Evolutionary conservation across 2,329 filamentous ascomycete genomes (phyloP).

Genomic region (Phaeosphaeria sp.): DNA sequence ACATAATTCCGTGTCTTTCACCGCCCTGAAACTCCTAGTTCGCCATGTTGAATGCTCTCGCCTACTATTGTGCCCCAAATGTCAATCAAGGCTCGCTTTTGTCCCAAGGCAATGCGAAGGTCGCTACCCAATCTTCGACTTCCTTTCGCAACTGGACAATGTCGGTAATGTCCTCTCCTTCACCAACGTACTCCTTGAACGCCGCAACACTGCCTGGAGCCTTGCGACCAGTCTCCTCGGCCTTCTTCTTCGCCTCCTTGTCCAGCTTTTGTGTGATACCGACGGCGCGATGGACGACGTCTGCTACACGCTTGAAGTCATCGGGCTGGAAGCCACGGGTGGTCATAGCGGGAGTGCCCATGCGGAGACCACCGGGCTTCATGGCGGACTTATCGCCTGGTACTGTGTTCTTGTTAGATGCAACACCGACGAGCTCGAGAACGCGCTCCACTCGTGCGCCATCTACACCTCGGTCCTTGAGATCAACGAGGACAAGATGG

Average conservation of each 20-base stretch:
- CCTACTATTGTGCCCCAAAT: constrained; percentile 4
- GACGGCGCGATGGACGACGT: constrained; percentile 51
- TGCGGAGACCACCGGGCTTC: constrained; percentile 91
- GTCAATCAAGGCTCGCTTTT: constrained; percentile 28
- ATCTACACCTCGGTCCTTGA: constrained; percentile 85
- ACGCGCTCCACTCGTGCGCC: constrained; percentile 95
- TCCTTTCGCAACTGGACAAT: constrained; percentile 50
- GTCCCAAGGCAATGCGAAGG: constrained; percentile 51
- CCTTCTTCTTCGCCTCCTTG: constrained; percentile 48
- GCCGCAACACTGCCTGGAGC: constrained; percentile 49
- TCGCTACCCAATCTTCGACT: constrained; percentile 52
- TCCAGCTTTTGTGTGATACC: constrained; percentile 51
- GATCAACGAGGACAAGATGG: constrained; percentile 94
- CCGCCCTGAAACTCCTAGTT: constrained; percentile 24
- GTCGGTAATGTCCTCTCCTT: constrained; percentile 51
- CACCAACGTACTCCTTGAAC: constrained; percentile 51
- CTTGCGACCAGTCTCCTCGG: constrained; percentile 46
- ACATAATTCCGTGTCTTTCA: constrained; percentile 18
- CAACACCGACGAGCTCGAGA: constrained; percentile 97
- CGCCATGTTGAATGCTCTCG: constrained; percentile 18
- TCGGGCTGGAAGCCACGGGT: constrained; percentile 90
- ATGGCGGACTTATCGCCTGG: constrained; percentile 97
- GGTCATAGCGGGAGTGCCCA: constrained; percentile 97
- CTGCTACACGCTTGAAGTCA: constrained; percentile 77
- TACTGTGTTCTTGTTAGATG: constrained; percentile 99